Conservation (phyloP, 441 rosid species). For the Gossypium trilobum region DNA sequence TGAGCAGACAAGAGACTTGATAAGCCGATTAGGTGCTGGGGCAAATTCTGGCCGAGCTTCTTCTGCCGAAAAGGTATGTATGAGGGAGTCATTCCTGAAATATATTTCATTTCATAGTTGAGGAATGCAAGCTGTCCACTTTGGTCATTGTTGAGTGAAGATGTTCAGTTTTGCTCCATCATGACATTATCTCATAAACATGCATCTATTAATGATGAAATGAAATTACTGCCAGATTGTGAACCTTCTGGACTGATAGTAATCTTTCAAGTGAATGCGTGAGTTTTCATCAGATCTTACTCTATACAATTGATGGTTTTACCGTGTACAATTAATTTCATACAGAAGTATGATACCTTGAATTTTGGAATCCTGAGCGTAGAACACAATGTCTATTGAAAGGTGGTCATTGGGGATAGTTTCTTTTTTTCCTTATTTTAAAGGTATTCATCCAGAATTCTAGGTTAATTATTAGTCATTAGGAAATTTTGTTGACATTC, state of each 20-base stretch:
- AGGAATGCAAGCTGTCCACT: background rate
- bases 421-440: background rate
- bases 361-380: background rate
- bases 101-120: background rate
- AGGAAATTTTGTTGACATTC: background rate
- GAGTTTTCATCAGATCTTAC: background rate
- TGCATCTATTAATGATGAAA: background rate
- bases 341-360: background rate
- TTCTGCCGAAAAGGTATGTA: conserved; percentile 77
- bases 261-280: background rate
- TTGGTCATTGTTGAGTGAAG: background rate
- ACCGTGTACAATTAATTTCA: background rate
- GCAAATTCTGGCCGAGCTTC: conserved; percentile 90
- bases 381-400: background rate
- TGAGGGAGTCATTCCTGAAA: background rate
- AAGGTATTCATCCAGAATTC: background rate
- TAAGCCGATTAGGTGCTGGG: conserved; percentile 68
- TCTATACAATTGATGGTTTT: background rate
- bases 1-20: conserved; percentile 64
- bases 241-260: background rate
- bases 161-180: background rate
- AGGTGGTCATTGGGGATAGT: background rate
- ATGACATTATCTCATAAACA: background rate
- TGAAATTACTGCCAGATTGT: background rate
- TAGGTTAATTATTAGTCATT: background rate